Base-by-base conservation (phyloP, 1,284 basidiomycete species). In the Cystobasidiaceae sp. region DNA sequence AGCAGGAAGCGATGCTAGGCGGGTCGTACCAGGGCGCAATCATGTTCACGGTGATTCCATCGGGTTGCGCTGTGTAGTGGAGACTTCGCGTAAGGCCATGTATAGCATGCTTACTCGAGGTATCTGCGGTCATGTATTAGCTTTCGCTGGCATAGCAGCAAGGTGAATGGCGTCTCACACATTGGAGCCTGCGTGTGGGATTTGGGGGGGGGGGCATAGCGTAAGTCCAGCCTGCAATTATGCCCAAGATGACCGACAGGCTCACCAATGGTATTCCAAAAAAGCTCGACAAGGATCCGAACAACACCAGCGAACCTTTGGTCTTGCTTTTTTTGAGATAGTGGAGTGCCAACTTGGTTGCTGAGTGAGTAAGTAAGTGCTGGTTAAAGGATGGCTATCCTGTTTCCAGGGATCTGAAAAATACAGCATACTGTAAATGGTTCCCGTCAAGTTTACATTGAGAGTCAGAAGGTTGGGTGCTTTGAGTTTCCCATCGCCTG, bases 1-100 rank as follows among this genome's bases (percentile, higher is more conserved):
- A 43, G 80, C 6, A 28, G 30, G 11, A 2, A 17, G n/a, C 2
- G 3, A 8, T 7, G 25, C 3, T 17, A 7, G 28, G 13, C 46
- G 7, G 17, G 27, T 27, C 69, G 66, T 82, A 83, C 73, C 79
- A 84, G 0, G 83, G 83, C 62, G 81, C 82, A 37, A 85, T 79
- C 63, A 78, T 76, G 13, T 76, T 78, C 27, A 83, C 75, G n/a
- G 83, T 79, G 67, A 85, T 80, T 17, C 79, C 78, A 43, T 78
- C 69, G 1, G 70, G 13, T 5, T 73, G 71, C 23, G 80, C 75
- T 21, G 75, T 71, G 30, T 76, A 75, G 60, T 79, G 73, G 1
- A 84, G 71, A 2, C 81, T 78, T 15, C 82, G 79, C 80, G 83
- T 82, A 28, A 85, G 65, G 2, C 84, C 85, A 2, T 85, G 76